These are phyloP conservation scores for Hypericum androsaemum DNA, from an alignment of 345 rosid species.

Conservation along the genomic window DNA sequence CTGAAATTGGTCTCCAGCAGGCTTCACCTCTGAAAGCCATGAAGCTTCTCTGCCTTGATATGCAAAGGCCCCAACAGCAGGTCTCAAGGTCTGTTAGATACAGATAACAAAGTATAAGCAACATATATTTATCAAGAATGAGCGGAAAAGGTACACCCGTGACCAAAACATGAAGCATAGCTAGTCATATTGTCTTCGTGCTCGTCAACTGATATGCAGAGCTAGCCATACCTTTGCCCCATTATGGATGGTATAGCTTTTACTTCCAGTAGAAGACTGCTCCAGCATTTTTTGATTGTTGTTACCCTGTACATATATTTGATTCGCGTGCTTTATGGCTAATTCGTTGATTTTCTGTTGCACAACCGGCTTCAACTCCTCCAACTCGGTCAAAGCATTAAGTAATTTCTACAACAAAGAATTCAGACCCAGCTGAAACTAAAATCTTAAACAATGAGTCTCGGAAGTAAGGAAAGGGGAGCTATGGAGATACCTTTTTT, in stretches of 20 bases:
- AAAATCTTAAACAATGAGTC: slow-evolving; percentile 13
- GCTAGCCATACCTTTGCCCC: slow-evolving; percentile 39
- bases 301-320: slow-evolving; percentile 27
- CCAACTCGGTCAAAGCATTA: slow-evolving; percentile 69
- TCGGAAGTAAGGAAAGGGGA: neutral
- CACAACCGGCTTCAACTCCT: slow-evolving; percentile 74
- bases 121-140: neutral
- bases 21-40: slow-evolving; percentile 28
- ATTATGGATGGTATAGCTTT: slow-evolving; percentile 27
- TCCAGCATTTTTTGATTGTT: slow-evolving; percentile 26
- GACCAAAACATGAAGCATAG: neutral
- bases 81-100: slow-evolving; percentile 41
- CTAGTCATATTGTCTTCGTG: neutral
- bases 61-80: slow-evolving; percentile 27
- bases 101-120: slow-evolving; percentile 3
- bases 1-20: slow-evolving; percentile 46
- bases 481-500: slow-evolving; percentile 45
- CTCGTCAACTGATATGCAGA: slow-evolving; percentile 11
- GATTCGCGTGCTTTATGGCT: slow-evolving; percentile 34
- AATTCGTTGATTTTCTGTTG: slow-evolving; percentile 49
- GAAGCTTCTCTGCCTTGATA: slow-evolving; percentile 43
- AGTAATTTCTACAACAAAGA: slow-evolving; percentile 45
- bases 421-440: slow-evolving; percentile 7
- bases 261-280: slow-evolving; percentile 40
- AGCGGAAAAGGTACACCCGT: neutral